Percentiles rank a stretch among this genome's conserved stretches.
These are phyloP conservation scores for Phyllosticta citribraziliensis DNA, from an alignment of 2,329 filamentous ascomycete genomes.

Conservation along the genomic window DNA sequence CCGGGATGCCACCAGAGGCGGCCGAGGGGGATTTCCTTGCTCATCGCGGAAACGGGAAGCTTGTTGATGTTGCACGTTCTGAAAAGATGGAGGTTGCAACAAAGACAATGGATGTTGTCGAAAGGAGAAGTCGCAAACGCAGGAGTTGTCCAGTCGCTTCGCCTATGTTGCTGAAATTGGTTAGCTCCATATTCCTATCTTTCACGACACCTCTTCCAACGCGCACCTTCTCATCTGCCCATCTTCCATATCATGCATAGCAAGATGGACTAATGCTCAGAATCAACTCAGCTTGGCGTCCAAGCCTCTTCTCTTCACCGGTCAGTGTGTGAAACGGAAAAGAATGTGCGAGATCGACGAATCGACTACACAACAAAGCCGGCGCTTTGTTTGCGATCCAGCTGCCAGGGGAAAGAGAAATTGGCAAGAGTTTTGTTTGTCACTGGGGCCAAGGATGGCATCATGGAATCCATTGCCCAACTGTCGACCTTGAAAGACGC, in stretches of 20 bases:
- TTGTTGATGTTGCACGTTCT: background rate
- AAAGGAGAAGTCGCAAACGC: too few species aligned
- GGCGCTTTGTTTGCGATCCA: background rate
- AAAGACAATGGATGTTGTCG: background rate
- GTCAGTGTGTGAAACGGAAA: background rate
- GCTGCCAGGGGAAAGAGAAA: background rate
- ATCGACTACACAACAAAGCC: background rate
- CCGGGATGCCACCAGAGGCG: background rate
- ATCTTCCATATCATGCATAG: background rate
- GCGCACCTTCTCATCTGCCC: background rate
- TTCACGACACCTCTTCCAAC: background rate
- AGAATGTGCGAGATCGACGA: background rate
- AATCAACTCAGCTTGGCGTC: too few species aligned
- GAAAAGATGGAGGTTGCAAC: background rate
- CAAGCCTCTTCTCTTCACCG: too few species aligned
- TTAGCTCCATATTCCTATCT: background rate
- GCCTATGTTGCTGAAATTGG: background rate
- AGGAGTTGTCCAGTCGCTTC: background rate
- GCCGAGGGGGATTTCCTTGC: background rate
- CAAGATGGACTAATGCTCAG: too few species aligned
- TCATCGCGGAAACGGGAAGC: background rate
- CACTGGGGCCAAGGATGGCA: background rate
- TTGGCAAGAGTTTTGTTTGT: background rate
- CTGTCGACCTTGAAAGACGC: background rate
- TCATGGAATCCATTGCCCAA: background rate